phyloP scores from a whole-genome alignment of 164 flowering plant genomes.

The Akebia trifoliata region DNA sequence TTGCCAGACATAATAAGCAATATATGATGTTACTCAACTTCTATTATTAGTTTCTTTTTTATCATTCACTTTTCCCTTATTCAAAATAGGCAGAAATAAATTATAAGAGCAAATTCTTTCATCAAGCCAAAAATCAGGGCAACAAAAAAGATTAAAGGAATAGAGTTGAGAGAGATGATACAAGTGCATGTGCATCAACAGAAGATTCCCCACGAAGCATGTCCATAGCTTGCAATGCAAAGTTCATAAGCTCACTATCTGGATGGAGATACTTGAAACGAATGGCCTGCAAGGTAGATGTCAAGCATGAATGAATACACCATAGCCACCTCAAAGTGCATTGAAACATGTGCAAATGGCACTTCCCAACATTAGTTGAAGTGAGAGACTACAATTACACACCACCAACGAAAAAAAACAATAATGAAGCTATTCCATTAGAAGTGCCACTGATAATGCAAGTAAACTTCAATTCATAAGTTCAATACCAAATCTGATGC shows the following conservation, averaged over 20 bases:
- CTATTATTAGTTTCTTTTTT: no score
- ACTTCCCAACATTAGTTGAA: not conserved
- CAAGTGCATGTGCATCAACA: conserved; percentile 88
- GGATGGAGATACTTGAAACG: conserved; percentile 62
- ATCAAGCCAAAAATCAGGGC: not conserved
- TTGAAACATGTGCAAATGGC: not conserved
- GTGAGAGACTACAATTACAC: no score
- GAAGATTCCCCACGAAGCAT: conserved; percentile 65
- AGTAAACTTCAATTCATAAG: not conserved
- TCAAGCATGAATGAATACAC: not conserved
- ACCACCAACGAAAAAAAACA: not conserved
- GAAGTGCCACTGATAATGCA: not conserved
- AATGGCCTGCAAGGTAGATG: conserved; percentile 51
- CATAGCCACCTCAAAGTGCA: not conserved
- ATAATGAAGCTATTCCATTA: not conserved
- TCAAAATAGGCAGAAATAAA: no score
- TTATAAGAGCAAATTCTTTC: not conserved
- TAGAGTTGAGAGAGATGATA: conserved; percentile 22
- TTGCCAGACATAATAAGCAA: no score
- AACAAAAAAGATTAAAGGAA: not conserved
- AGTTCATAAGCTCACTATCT: conserved; percentile 78
- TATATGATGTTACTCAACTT: no score
- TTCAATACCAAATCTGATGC: not conserved
- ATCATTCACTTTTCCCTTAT: no score
- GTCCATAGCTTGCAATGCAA: conserved; percentile 58